Evolutionary conservation across 345 rosid species (phyloP), one percentile per base, ranked within the genome.

Genomic region (Bruguiera sexangula): DNA sequence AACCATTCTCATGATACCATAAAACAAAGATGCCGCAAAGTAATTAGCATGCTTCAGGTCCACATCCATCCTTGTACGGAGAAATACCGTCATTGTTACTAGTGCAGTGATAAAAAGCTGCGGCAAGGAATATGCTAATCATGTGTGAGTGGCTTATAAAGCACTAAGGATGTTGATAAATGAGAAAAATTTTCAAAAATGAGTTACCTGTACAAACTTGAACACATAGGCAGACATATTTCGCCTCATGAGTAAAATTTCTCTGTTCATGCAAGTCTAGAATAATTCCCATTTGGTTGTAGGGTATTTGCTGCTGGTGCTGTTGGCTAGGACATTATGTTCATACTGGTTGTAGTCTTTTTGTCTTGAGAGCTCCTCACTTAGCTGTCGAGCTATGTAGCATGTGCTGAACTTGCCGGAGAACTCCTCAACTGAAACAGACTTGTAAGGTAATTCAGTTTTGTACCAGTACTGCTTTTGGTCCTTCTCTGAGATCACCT

Each of bases 401-500:
- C 70, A 82, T 55, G 63, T 68, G 61, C 76, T 74, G 82, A 79
- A 91, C 62, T 50, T 80, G 29, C 59, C 62, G 0, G 67, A 73
- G 51, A 89, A 79, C 70, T 71, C 67, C n/a, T 84, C 78, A 1
- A 79, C 84, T 8, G 91, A 73, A 69, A 89, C 71, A 79, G 79
- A 82, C 11, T 63, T 73, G 61, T 86, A 63, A 20, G 88, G 80
- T 27, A 24, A 63, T 30, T 86, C 79, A 7, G 9, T 21, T 9
- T 57, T 55, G 26, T 54, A 64, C 95, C 95, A 85, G 50, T 89
- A 89, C 32, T 84, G 87, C 22, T 82, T 83, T 71, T 91, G 97
- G 70, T 91, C 90, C 46, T 86, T 91, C 61, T 69, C 63, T 27
- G 90, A 91, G 19, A 88, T 78, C 3, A 89, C 93, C 86, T 81